These are phyloP conservation scores for Blastomyces parvus DNA, from an alignment of 2,329 filamentous ascomycete species.

Conservation along the genomic window DNA sequence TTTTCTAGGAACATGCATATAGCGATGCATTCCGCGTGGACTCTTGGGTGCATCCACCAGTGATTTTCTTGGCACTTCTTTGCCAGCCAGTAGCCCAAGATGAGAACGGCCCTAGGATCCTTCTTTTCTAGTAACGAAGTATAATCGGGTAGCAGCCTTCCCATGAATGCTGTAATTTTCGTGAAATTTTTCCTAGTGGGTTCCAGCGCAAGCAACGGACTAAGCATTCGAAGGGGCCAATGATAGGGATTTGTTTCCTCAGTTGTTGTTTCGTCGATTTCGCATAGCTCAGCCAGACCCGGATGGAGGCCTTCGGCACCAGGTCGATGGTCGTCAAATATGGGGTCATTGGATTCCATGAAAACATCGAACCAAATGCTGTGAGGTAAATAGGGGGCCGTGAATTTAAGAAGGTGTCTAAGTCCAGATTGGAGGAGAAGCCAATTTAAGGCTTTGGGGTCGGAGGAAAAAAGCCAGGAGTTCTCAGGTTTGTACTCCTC, in stretches of 20 bases:
- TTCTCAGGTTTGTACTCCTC: conserved; percentile 24
- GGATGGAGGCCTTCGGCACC: conserved; percentile 24
- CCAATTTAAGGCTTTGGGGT: conserved; percentile 29
- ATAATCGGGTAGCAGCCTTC: conserved; percentile 24
- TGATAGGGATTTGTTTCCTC: conserved; percentile 28
- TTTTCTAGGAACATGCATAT: conserved; percentile 31
- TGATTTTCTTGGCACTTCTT: conserved; percentile 21
- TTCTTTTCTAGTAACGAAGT: conserved; percentile 23
- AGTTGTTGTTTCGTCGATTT: conserved; percentile 24
- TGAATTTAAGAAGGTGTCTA: conserved; percentile 23
- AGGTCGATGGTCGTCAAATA: conserved; percentile 23
- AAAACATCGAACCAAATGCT: conserved; percentile 31
- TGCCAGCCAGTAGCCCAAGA: conserved; percentile 30
- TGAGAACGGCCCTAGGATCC: conserved; percentile 25
- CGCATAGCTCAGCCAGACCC: conserved; percentile 28
- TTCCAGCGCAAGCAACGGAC: conserved; percentile 25
- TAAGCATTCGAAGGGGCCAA: conserved; percentile 30
- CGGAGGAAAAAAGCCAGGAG: conserved; percentile 30
- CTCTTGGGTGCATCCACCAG: conserved; percentile 27
- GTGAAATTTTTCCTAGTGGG: conserved; percentile 18
- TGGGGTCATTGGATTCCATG: conserved; percentile 20
- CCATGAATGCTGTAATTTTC: conserved; percentile 28
- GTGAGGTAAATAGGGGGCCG: conserved; percentile 19
- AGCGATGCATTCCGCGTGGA: conserved; percentile 28
- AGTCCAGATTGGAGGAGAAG: conserved; percentile 29